These are phyloP conservation scores for Sclerotinia subarctica DNA, from an alignment of 2,329 filamentous ascomycete genomes.

Conservation along the genomic window DNA sequence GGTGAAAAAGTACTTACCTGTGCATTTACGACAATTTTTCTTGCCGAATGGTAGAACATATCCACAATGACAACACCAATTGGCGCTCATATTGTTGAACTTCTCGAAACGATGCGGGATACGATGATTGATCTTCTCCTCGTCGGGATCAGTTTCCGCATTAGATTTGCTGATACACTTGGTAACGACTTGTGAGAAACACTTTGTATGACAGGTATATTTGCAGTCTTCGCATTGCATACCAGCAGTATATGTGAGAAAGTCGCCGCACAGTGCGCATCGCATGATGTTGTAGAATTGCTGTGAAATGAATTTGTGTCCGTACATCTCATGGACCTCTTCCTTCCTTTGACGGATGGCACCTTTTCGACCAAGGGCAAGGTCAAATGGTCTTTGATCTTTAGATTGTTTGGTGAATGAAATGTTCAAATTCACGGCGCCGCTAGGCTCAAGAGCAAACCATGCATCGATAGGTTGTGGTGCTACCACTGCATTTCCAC, in stretches of 20 bases:
- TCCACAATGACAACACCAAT: slow-evolving; percentile 99
- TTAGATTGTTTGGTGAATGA: slow-evolving; percentile 90
- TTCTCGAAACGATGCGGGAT: slow-evolving; percentile 96
- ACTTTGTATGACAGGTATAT: slow-evolving; percentile 98
- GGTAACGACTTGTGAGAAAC: slow-evolving; percentile 92
- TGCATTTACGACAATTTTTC: slow-evolving; percentile 91
- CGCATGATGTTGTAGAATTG: slow-evolving; percentile 99
- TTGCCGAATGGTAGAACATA: slow-evolving; percentile 93
- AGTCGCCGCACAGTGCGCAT: slow-evolving; percentile 94
- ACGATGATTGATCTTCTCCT: slow-evolving; percentile 99
- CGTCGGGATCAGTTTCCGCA: slow-evolving; percentile 94
- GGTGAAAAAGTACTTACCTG: slow-evolving; percentile 53
- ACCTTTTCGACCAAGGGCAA: slow-evolving; percentile 89
- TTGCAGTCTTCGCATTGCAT: slow-evolving; percentile 99
- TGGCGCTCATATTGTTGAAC: slow-evolving; percentile 97
- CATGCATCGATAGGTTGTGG: slow-evolving; percentile 76
- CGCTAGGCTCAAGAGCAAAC: slow-evolving; percentile 95
- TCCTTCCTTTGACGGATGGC: slow-evolving; percentile 97
- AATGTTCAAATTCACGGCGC: slow-evolving; percentile 85
- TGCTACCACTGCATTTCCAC: slow-evolving; percentile 40
- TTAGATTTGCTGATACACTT: slow-evolving; percentile 99
- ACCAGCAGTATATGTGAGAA: slow-evolving; percentile 95
- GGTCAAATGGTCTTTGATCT: slow-evolving; percentile 76
- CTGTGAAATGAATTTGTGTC: slow-evolving; percentile 97
- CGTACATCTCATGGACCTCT: slow-evolving; percentile 97